Evolutionary conservation across 202 grass and related monocot species (phyloP).

Genomic region (Sporobolus alterniflorus): DNA sequence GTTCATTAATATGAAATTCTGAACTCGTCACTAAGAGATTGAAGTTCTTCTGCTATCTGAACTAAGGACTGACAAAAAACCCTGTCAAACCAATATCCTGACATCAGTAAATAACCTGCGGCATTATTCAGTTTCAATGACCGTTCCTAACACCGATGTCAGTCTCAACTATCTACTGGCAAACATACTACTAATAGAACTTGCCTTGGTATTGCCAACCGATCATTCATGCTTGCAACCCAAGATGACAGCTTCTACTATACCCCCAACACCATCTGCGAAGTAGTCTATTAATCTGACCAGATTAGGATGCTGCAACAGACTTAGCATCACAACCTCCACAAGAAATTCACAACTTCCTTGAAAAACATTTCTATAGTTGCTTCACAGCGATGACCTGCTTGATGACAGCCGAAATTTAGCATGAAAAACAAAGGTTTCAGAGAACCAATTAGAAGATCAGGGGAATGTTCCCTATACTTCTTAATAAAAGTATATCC

Average conservation of each 20-base stretch:
- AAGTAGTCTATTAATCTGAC: conserved; percentile 97
- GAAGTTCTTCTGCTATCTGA: neutral
- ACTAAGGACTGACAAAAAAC: conserved; percentile 8
- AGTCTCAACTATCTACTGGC: conserved; percentile 7
- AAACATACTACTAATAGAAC: conserved; percentile 1
- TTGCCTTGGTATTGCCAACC: conserved; percentile 1
- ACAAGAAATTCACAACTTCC: conserved; percentile 98
- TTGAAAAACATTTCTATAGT: conserved; percentile 93
- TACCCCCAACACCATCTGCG: conserved; percentile 76
- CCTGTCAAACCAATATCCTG: neutral
- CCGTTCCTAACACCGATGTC: neutral
- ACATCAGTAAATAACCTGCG: conserved; percentile 18
- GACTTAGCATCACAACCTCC: conserved; percentile 98
- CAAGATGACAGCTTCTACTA: neutral
- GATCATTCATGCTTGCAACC: neutral
- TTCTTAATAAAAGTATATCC: conserved; percentile 5
- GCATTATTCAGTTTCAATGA: conserved; percentile 9
- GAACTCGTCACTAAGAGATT: neutral
- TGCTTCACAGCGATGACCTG: conserved; percentile 95
- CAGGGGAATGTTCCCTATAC: neutral
- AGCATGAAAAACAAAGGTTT: conserved; percentile 1
- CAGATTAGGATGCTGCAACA: conserved; percentile 88
- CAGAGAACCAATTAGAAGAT: conserved; percentile 9
- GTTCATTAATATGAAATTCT: conserved; percentile 13
- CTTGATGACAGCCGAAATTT: conserved; percentile 14